A percentile compares a stretch with the other conserved stretches of the same genome.
Evolutionary conservation across 495 filamentous ascomycete species (phyloP).

Genomic region (Trichocladium antarcticum): DNA sequence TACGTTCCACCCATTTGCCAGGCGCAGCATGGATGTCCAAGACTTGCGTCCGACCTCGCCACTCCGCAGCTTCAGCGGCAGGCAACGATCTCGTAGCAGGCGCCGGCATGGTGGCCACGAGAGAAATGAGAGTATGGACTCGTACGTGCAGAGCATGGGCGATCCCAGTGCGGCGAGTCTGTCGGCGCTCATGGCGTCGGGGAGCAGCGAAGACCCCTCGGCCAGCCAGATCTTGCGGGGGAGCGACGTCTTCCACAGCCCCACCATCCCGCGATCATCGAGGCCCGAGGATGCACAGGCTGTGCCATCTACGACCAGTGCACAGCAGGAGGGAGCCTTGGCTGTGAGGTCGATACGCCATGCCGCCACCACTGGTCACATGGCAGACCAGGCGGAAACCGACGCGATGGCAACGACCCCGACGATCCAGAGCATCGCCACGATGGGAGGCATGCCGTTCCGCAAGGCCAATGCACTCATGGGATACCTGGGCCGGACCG

Average conservation of each 20-base stretch:
- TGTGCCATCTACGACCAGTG: not conserved
- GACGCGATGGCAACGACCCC: slow-evolving; percentile 36
- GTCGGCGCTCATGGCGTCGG: slow-evolving; percentile 58
- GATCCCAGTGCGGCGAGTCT: slow-evolving; percentile 46
- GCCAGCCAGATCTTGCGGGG: slow-evolving; percentile 81
- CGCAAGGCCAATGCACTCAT: slow-evolving; percentile 80
- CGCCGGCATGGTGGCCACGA: slow-evolving; percentile 34
- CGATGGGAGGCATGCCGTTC: slow-evolving; percentile 66
- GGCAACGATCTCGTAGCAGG: slow-evolving; percentile 38
- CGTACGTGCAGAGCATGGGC: slow-evolving; percentile 62
- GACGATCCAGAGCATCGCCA: slow-evolving; percentile 59
- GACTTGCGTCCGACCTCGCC: slow-evolving; percentile 26
- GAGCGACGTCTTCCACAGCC: slow-evolving; percentile 84
- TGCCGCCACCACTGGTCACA: slow-evolving; percentile 30
- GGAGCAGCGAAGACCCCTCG: slow-evolving; percentile 66
- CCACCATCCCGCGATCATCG: slow-evolving; percentile 47
- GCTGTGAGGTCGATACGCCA: slow-evolving; percentile 13
- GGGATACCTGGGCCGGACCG: slow-evolving; percentile 63
- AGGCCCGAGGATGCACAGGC: not conserved
- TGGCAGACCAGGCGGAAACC: slow-evolving; percentile 24
- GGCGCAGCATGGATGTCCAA: slow-evolving; percentile 42
- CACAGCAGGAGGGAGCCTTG: slow-evolving; percentile 12
- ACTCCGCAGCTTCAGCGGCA: slow-evolving; percentile 49
- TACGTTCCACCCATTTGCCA: slow-evolving; percentile 32
- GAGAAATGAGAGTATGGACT: slow-evolving; percentile 61